Evolutionary conservation across 805 yeast species (phyloP), one percentile per base, ranked within the genome.

Genomic region (Suhomyces sp.): DNA sequence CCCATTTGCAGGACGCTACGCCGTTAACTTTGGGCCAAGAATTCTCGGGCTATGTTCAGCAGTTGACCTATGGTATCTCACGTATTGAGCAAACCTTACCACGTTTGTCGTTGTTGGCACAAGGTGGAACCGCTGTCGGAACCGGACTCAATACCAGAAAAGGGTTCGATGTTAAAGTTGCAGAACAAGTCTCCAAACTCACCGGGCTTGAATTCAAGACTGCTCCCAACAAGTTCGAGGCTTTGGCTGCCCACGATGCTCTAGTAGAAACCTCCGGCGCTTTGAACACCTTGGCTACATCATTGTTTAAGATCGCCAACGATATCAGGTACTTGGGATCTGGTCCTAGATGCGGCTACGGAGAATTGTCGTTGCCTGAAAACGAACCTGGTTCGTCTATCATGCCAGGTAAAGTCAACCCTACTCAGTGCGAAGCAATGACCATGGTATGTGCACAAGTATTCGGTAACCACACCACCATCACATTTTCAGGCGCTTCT

Each of bases 41-140:
- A 55, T 70, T 70, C 55, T 62, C 69, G n/a, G 75, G 75, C 3
- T 70, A 70, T 57, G 72, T 65, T 17, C 74, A 70, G 51, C 75
- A 70, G 55, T 56, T 70, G 54, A 61, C 71, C 33, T 66, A 61
- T 56, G 73, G 73, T 22, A 67, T 70, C 49, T 67, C 62, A 45
- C 57, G 75, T 49, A 60, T 70, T 31, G 68, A 70, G 53, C 63
- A 59, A 41, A 58, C 59, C n/a, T 60, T 70, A 44, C 74, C 75
- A 13, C 60, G 67, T 60, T 63, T 70, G 57, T 60, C 68, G 8
- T 55, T 55, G 39, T 67, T 70, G 61, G 75, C 75, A 19, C 75
- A 70, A 54, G 75, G 75, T 53, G 75, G 75, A 43, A 70, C 75
- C 48, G 75, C 75, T 44, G 75, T 70, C n/a, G 75, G 75, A 9